Evolutionary conservation across 2,329 filamentous ascomycete species (phyloP), one percentile per base, ranked within the genome.

Genomic region (Fusarium sp.): DNA sequence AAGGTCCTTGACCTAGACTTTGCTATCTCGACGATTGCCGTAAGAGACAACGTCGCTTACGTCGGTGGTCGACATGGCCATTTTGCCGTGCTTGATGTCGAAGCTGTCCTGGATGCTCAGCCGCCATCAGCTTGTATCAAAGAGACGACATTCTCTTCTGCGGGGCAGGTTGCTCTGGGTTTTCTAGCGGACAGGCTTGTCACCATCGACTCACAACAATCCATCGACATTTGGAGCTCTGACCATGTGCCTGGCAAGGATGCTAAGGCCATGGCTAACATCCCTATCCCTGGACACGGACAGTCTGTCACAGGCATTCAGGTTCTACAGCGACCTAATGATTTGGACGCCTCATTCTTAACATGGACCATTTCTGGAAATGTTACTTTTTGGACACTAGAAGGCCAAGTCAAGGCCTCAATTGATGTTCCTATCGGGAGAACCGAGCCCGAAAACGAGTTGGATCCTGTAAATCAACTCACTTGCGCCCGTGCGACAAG

Each of bases 351-450:
- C 1, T 86, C 89, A 10, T 97, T 98, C 74, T 89, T 94, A 67
- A 97, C 94, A 0, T 99, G 94, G 92, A 94, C 95, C 3, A 88
- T 86, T 21, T 89, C 89, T 50, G 96, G 96, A 7, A 88, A 86
- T 17, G 86, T 98, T 49, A 87, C 92, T 23, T 91, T 97, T 70
- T 99, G 96, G 96, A 87, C 89, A 70, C 77, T 88, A 15, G 85
- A 92, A 47, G 96, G 95, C 21, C 85, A 83, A 51, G 87, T 90
- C 64, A 89, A 87, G 69, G 83, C 85, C 17, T 87, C 87, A 3
- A 81, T 93, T 34, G 81, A 86, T 39, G 84, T 96, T 14, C 84
- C 89, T 6, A 80, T 97, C 7, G 93, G 96, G 60, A 88, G 91
- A 62, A 74, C 78, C 17, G 78, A 81, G 26, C 73, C 80, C 6